Percentiles rank a stretch among this genome's conserved stretches.
Conservation (phyloP, 805 yeast species). For the Candida suzukii region DNA sequence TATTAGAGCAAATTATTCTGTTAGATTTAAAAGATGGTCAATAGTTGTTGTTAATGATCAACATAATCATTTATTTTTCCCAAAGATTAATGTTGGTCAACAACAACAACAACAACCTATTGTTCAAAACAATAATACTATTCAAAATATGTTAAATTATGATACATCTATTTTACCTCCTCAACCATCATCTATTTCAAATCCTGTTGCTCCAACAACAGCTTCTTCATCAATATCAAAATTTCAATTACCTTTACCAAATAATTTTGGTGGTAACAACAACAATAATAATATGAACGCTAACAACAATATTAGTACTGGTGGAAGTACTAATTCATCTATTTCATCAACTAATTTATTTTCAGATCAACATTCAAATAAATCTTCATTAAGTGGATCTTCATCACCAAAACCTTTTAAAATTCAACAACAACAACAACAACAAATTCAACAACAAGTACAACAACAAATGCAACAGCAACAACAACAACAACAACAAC, state of each 20-base stretch:
- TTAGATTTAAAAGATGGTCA: slow-evolving; percentile 48
- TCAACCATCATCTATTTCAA: slow-evolving; percentile 6
- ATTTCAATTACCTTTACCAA: slow-evolving; percentile 17
- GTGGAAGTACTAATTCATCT: too few species aligned
- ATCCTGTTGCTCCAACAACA: slow-evolving; percentile 8
- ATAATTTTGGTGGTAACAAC: slow-evolving; percentile 7
- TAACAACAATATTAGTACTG: too few species aligned
- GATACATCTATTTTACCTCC: slow-evolving; percentile 16
- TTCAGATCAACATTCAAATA: too few species aligned
- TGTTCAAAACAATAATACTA: slow-evolving; percentile 1
- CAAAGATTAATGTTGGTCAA: too few species aligned
- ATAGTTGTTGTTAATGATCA: slow-evolving; percentile 52
- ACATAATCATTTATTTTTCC: slow-evolving; percentile 47
- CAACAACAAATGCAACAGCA: too few species aligned
- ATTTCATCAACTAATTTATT: too few species aligned
- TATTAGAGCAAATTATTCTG: slow-evolving; percentile 54
- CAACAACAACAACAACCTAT: slow-evolving; percentile 3
- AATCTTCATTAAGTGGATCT: too few species aligned
- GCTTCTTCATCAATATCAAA: slow-evolving; percentile 7
- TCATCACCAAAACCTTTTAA: too few species aligned
- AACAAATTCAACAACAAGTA: background rate
- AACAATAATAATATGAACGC: background rate
- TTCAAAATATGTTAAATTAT: slow-evolving; percentile 8
- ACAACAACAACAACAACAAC: slow-evolving; percentile 3
- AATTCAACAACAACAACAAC: background rate